Percentiles rank a stretch among this genome's conserved stretches.
phyloP scores from a whole-genome alignment of 208 protist species.

The Acanthamoeba lenticulata region DNA sequence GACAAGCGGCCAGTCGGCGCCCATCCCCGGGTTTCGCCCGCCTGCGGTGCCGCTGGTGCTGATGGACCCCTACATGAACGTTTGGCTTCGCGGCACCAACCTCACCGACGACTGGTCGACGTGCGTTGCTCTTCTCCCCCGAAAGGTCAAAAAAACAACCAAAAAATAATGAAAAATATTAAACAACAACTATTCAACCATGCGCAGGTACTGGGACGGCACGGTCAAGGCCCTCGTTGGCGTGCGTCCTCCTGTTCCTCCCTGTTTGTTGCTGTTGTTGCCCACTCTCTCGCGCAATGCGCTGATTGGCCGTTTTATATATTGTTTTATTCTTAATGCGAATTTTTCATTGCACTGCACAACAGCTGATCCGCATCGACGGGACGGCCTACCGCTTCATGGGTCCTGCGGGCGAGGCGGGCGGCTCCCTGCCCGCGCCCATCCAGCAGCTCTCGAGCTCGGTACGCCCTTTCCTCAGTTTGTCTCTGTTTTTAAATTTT shows the following conservation, averaged over 20 bases:
- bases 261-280: neutral
- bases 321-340: neutral
- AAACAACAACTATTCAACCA: neutral
- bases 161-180: no score
- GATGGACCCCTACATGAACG: slow-evolving; percentile 71
- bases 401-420: slow-evolving; percentile 34
- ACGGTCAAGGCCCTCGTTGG: slow-evolving; percentile 20
- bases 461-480: no score
- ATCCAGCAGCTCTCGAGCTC: slow-evolving; percentile 70
- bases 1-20: neutral
- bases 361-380: slow-evolving; percentile 34
- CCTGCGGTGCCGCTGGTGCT: slow-evolving; percentile 73
- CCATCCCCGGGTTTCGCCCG: slow-evolving; percentile 60
- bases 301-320: neutral
- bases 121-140: neutral
- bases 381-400: slow-evolving; percentile 63
- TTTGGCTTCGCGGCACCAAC: slow-evolving; percentile 68
- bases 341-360: neutral
- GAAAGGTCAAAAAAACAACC: no score
- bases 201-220: slow-evolving; percentile 11
- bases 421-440: neutral
- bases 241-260: neutral
- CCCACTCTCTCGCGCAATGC: no score
- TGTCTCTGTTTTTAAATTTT: no score
- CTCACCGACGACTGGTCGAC: slow-evolving; percentile 65